A percentile compares a stretch with the other conserved stretches of the same genome.
These are phyloP conservation scores for Microbotryum intermedium DNA, from an alignment of 1,284 basidiomycete genomes.

Conservation along the genomic window DNA sequence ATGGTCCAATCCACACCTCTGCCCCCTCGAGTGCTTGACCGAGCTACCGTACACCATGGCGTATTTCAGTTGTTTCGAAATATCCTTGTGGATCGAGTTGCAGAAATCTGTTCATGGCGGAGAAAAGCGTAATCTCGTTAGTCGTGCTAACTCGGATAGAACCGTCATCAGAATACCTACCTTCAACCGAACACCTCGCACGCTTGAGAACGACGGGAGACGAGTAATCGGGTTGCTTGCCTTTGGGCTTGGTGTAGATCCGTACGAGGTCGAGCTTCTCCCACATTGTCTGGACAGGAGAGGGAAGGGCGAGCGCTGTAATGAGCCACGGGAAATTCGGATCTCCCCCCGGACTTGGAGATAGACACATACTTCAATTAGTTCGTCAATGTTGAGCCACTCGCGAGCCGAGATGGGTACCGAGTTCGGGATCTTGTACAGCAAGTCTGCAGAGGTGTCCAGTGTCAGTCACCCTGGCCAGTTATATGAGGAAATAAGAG, in stretches of 20 bases:
- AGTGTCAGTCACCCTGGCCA: not conserved
- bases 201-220: constrained; percentile 57
- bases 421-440: constrained; percentile 83
- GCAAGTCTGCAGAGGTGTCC: constrained; percentile 51
- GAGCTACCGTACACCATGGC: constrained; percentile 88
- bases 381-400: constrained; percentile 96
- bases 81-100: constrained; percentile 69
- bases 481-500: not conserved
- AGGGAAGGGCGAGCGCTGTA: not conserved
- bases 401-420: constrained; percentile 87
- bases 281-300: constrained; percentile 66
- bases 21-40: constrained; percentile 90
- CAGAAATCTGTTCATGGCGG: constrained; percentile 67
- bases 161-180: not conserved
- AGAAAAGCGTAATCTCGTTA: too few relatives aligned
- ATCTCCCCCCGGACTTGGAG: constrained; percentile 31
- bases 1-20: constrained; percentile 81
- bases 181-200: constrained; percentile 54
- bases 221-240: constrained; percentile 78
- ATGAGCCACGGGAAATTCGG: not conserved
- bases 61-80: constrained; percentile 81
- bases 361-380: constrained; percentile 51
- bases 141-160: too few relatives aligned
- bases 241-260: constrained; percentile 84
- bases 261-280: constrained; percentile 76